These are phyloP conservation scores for Cavenderia fasciculata DNA, from an alignment of 78 protist genomes.

Conservation along the genomic window DNA sequence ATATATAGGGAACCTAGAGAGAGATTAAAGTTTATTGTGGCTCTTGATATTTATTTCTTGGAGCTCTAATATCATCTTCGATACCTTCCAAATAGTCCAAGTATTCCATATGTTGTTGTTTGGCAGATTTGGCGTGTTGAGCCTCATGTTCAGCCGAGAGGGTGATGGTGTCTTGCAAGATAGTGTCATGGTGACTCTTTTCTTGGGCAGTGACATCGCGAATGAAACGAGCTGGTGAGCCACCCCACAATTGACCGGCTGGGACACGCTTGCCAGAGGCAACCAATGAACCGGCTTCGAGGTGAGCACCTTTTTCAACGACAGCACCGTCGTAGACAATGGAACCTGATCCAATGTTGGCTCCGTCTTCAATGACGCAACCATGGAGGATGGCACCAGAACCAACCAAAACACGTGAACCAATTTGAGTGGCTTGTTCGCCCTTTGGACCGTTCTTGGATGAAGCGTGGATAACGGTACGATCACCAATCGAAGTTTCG, in stretches of 20 bases:
- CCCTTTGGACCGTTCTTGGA: slow-evolving; percentile 48
- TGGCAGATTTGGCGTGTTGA: slow-evolving; percentile 43
- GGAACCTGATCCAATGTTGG: slow-evolving; percentile 64
- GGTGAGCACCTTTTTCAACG: slow-evolving; percentile 23
- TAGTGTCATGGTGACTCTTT: background rate
- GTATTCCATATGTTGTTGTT: slow-evolving; percentile 38
- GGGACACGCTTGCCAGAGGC: slow-evolving; percentile 57
- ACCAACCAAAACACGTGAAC: slow-evolving; percentile 55
- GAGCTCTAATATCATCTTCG: too few relatives aligned
- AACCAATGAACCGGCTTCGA: slow-evolving; percentile 57
- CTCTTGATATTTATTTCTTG: too few relatives aligned
- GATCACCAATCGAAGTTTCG: slow-evolving; percentile 47
- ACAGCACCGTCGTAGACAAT: slow-evolving; percentile 50
- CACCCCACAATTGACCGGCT: slow-evolving; percentile 58
- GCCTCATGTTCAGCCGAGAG: slow-evolving; percentile 51
- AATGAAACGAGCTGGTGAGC: slow-evolving; percentile 44
- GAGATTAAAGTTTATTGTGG: too few relatives aligned
- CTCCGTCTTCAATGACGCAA: slow-evolving; percentile 25
- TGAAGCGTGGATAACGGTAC: slow-evolving; percentile 43
- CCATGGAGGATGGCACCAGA: slow-evolving; percentile 70
- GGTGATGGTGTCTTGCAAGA: slow-evolving; percentile 4
- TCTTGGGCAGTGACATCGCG: slow-evolving; percentile 39
- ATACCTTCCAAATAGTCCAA: slow-evolving; percentile 1
- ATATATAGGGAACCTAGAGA: too few relatives aligned
- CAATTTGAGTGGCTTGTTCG: slow-evolving; percentile 36